These are phyloP conservation scores for Leccinum truebloodii DNA, from an alignment of 768 basidiomycete species.

Conservation along the genomic window DNA sequence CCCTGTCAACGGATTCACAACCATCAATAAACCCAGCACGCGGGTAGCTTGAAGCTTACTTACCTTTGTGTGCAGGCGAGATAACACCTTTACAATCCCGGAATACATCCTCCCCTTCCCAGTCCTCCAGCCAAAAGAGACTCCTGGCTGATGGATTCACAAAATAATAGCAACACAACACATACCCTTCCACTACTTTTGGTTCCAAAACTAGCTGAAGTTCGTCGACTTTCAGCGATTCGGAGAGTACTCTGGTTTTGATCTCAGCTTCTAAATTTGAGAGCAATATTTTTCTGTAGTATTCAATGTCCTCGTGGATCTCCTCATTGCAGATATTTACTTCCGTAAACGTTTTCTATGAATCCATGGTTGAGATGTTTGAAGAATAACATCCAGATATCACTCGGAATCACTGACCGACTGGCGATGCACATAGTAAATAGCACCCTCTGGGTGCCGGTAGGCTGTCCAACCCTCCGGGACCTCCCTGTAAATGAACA, in stretches of 20 bases:
- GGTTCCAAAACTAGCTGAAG: slow-evolving; percentile 51
- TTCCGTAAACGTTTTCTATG: slow-evolving; percentile 58
- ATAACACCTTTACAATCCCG: slow-evolving; percentile 21
- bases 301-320: slow-evolving; percentile 35
- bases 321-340: slow-evolving; percentile 45
- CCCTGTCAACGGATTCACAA: slow-evolving; percentile 20
- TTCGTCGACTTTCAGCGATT: slow-evolving; percentile 29
- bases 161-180: slow-evolving; percentile 51
- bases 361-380: slow-evolving; percentile 2
- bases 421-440: slow-evolving; percentile 50
- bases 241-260: slow-evolving; percentile 13
- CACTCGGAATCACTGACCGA: slow-evolving; percentile 37
- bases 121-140: slow-evolving; percentile 56
- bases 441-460: slow-evolving; percentile 63
- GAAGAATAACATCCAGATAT: neutral
- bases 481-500: slow-evolving; percentile 7
- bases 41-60: neutral
- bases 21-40: neutral
- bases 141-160: slow-evolving; percentile 45
- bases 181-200: slow-evolving; percentile 14
- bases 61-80: slow-evolving; percentile 29
- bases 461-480: slow-evolving; percentile 46
- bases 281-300: slow-evolving; percentile 28
- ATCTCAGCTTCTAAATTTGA: slow-evolving; percentile 21
- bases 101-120: slow-evolving; percentile 36